Evolutionary conservation across 768 basidiomycete genomes (phyloP), one percentile per base, ranked within the genome.

Genomic region (Pleurotus pulmonarius): DNA sequence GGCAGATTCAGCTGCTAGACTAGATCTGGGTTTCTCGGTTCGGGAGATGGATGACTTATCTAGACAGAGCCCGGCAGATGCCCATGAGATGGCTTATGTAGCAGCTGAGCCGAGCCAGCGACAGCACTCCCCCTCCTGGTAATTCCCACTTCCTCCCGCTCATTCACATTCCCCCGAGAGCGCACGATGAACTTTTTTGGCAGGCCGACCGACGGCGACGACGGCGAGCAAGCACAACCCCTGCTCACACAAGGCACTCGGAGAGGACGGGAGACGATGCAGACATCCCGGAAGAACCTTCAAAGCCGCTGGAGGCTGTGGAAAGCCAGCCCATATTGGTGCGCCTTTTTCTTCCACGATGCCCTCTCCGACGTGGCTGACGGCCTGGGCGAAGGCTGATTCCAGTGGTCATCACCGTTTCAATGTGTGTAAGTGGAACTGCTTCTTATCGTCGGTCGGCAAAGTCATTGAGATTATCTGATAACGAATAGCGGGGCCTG

Each of bases 361-460:
- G 20, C 39, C 16, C 26, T 52, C n/a, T 16, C 43, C 3, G 25
- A 20, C 41, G 18, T 16, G 56, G 47, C 47, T 60, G 34, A 58
- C 40, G 46, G 60, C 43, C 59, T 51, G 24, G 55, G 37, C 22
- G n/a, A 58, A 90, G 89, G 88, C 73, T 90, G 41, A 83, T 88
- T 45, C 89, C 90, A 2, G 83, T 90, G 43, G 84, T 84, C 4
- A 68, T 92, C 39, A 69, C 78, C 9, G 79, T 83, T 51, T 83
- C 86, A 24, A 77, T 91, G 64, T 83, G 86, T 64, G 90, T 90
- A 63, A 59, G 80, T 74, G 4, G 38, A 26, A 26, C 25, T 37
- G 13, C 34, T 48, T 24, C 9, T 12, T 12, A 38, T 55, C 22
- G 56, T 20, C 20, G 56, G 49, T 58, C 52, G 60, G 59, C 60